Evolutionary conservation across 2,329 filamentous ascomycete genomes (phyloP).

Genomic region (Lasiodiplodia sp.): DNA sequence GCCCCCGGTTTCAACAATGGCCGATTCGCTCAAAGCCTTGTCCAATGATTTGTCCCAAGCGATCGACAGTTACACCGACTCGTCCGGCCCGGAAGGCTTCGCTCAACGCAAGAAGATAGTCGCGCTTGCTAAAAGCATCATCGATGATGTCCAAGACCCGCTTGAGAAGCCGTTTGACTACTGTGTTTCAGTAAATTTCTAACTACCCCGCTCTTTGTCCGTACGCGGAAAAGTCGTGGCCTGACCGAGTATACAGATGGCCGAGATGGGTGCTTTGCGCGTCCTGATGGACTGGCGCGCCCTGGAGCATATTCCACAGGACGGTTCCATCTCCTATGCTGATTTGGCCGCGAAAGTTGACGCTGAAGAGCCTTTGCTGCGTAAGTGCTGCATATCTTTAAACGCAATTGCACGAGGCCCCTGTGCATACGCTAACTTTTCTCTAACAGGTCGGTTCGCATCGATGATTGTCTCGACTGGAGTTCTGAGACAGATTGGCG

Average conservation of each 20-base stretch:
- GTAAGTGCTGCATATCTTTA: not conserved
- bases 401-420: not conserved
- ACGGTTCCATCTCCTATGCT: conserved; percentile 20
- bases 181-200: not conserved
- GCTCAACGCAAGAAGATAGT: conserved; percentile 12
- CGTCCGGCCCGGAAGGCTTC: conserved; percentile 3
- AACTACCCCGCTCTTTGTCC: not conserved
- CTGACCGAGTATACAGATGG: not conserved
- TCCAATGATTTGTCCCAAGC: not conserved
- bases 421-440: not conserved
- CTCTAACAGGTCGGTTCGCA: conserved; percentile 11
- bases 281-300: conserved; percentile 26
- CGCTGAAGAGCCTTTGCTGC: conserved; percentile 26
- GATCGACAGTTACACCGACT: conserved; percentile 8
- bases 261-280: conserved; percentile 22
- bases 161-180: conserved; percentile 25
- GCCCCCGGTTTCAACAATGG: not conserved
- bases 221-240: not conserved
- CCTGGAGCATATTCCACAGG: conserved; percentile 18
- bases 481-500: conserved; percentile 7
- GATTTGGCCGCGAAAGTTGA: conserved; percentile 16
- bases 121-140: conserved; percentile 13
- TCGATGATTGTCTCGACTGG: conserved; percentile 27
- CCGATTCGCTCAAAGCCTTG: conserved; percentile 11
- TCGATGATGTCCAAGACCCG: conserved; percentile 26